Evolutionary conservation across 768 basidiomycete genomes (phyloP).

Genomic region (Pisolithus sp.): DNA sequence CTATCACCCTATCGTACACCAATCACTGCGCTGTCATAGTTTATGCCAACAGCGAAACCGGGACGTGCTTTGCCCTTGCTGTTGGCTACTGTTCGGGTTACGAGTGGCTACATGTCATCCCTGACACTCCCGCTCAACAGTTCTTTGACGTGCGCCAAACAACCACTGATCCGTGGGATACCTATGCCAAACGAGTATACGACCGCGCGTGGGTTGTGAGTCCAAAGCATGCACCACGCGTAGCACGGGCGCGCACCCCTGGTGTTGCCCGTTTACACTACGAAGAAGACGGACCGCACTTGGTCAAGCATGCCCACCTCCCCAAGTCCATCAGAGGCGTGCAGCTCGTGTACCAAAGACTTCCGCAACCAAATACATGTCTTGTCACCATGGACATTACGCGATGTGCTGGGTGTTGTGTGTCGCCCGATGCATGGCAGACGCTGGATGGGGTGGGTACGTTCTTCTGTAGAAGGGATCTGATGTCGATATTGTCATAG

Average conservation of each 20-base stretch:
- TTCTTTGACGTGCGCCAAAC: not conserved
- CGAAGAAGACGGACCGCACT: not conserved
- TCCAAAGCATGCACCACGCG: not conserved
- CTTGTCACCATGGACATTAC: not conserved
- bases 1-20: not conserved
- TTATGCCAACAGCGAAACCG: not conserved
- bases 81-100: not conserved
- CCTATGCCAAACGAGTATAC: not conserved
- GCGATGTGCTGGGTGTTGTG: not conserved
- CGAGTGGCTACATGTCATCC: not conserved
- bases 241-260: not conserved
- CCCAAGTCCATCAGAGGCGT: not conserved
- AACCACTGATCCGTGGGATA: not conserved
- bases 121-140: not conserved
- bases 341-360: not conserved
- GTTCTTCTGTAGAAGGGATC: too few relatives aligned
- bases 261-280: not conserved
- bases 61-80: not conserved
- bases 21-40: not conserved
- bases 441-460: not conserved
- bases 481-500: not conserved
- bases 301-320: not conserved
- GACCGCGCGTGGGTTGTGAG: not conserved
- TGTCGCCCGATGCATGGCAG: not conserved
- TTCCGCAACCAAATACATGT: not conserved